A percentile compares a stretch with the other conserved stretches of the same genome.
phyloP scores from a whole-genome alignment of 75 land plant species.

The Pinus taeda region DNA sequence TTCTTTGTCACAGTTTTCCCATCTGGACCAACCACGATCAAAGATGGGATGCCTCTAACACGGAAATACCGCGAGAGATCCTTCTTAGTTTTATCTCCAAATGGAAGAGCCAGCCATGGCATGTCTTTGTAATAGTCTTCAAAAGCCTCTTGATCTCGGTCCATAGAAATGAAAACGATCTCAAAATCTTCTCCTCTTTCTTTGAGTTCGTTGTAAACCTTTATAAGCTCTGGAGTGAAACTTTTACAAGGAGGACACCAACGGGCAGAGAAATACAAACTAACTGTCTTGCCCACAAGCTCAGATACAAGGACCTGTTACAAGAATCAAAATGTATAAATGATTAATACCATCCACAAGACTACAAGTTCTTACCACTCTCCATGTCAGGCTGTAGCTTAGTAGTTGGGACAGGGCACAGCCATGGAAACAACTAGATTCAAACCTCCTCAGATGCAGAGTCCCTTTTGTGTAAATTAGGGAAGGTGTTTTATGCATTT shows the following conservation, averaged over 20 bases:
- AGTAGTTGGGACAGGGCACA: too few relatives aligned
- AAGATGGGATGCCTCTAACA: slow-evolving; percentile 52
- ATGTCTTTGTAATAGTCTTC: slow-evolving; percentile 43
- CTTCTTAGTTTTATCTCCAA: slow-evolving; percentile 39
- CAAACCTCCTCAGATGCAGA: too few relatives aligned
- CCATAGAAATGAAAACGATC: slow-evolving; percentile 62
- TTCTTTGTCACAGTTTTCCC: slow-evolving; percentile 53
- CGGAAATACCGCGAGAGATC: slow-evolving; percentile 34
- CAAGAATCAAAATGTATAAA: too few relatives aligned
- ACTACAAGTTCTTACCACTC: too few relatives aligned
- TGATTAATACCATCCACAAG: too few relatives aligned
- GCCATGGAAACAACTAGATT: too few relatives aligned
- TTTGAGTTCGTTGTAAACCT: slow-evolving; percentile 60
- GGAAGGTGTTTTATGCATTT: too few relatives aligned
- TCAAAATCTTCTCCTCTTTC: slow-evolving; percentile 44
- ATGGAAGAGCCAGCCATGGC: slow-evolving; percentile 82
- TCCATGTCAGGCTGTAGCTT: too few relatives aligned
- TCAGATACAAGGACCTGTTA: slow-evolving; percentile 46
- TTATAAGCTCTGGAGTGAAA: slow-evolving; percentile 54
- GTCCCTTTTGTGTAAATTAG: too few relatives aligned
- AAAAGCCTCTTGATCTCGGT: slow-evolving; percentile 52
- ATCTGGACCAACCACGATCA: slow-evolving; percentile 52
- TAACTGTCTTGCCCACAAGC: slow-evolving; percentile 61
- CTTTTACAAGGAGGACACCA: slow-evolving; percentile 74
- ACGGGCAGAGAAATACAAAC: slow-evolving; percentile 69